Evolutionary conservation across 192 early-diverging fungal species (phyloP), one percentile per base, ranked within the genome.

Genomic region (Entomortierella lignicola): DNA sequence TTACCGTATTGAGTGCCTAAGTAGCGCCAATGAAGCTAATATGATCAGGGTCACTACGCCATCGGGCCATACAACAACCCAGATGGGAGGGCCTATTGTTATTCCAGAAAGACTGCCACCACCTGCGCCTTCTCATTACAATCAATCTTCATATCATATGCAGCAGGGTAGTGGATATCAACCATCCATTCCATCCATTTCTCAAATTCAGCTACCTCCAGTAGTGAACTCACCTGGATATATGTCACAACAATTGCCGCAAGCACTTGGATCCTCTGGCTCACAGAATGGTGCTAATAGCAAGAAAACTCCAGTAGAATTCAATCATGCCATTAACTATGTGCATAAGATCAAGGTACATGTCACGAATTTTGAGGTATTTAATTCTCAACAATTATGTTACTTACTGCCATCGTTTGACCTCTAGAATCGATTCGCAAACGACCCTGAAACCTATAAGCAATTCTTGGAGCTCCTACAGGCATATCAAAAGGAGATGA

Each of bases 291-390:
- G 71, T 15, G 67, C 72, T 47, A 48, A 44, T 55, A 69, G 47
- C 66, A 89, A 90, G 51, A 85, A 87, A 32, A 86, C 88, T 13
- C 96, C 96, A 0, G 91, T 99, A 15, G 98, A 99, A 74, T 99
- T 99, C 70, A 94, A 95, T 57, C 96, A 99, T 72, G 98, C 98
- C 13, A 99, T 99, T 54, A 98, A 94, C 79, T 99, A 99, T 77
- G 98, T 99, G 12, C 99, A 99, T 83, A 99, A 99, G 84, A 98
- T 99, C 69, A 99, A 99, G 85, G 91, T 92, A 84, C 30, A 71
- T 52, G 4, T 25, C 27, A 29, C 8, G 23, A 26, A n/a, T 2
- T 11, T 2, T n/a, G 5, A 20, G n/a, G 7, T 26, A n/a, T 7
- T 27, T 29, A 26, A 25, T 1, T 8, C 52, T 29, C 21, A 17